Percentiles rank a stretch among this genome's conserved stretches.
These are phyloP conservation scores for Taxawa tesnikishii DNA, from an alignment of 2,329 filamentous ascomycete genomes.

Conservation along the genomic window DNA sequence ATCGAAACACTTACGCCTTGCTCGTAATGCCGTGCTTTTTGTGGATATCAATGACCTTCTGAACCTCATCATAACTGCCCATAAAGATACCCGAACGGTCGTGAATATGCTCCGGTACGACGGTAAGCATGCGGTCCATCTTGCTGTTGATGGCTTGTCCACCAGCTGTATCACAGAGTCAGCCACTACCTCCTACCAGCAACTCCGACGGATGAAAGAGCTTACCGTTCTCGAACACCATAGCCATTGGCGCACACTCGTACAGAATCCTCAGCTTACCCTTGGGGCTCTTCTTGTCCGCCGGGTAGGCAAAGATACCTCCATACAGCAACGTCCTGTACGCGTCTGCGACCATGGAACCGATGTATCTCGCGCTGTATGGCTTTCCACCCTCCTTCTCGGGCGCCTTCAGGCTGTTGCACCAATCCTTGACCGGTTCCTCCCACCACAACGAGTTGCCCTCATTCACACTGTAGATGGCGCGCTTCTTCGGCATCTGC, in stretches of 20 bases:
- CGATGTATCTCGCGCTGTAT: slow-evolving; percentile 91
- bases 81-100: slow-evolving; percentile 93
- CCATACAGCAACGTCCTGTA: slow-evolving; percentile 93
- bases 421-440: slow-evolving; percentile 74
- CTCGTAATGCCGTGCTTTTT: slow-evolving; percentile 42
- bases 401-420: slow-evolving; percentile 77
- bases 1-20: no score
- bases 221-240: slow-evolving; percentile 96
- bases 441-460: slow-evolving; percentile 97
- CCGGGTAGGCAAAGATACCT: slow-evolving; percentile 93
- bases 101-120: slow-evolving; percentile 86
- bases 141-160: slow-evolving; percentile 84
- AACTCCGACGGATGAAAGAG: slow-evolving; percentile 21
- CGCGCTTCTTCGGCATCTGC: slow-evolving; percentile 64
- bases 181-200: no score
- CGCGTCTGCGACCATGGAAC: slow-evolving; percentile 95
- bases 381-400: slow-evolving; percentile 62
- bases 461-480: slow-evolving; percentile 98
- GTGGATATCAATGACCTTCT: slow-evolving; percentile 84
- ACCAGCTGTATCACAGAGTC: slow-evolving; percentile 49
- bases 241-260: slow-evolving; percentile 97
- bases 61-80: slow-evolving; percentile 86
- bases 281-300: slow-evolving; percentile 97
- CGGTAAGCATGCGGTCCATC: slow-evolving; percentile 81
- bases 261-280: slow-evolving; percentile 95